Base-by-base conservation (phyloP, 495 filamentous ascomycete genomes). In the Aspergillus steynii region DNA sequence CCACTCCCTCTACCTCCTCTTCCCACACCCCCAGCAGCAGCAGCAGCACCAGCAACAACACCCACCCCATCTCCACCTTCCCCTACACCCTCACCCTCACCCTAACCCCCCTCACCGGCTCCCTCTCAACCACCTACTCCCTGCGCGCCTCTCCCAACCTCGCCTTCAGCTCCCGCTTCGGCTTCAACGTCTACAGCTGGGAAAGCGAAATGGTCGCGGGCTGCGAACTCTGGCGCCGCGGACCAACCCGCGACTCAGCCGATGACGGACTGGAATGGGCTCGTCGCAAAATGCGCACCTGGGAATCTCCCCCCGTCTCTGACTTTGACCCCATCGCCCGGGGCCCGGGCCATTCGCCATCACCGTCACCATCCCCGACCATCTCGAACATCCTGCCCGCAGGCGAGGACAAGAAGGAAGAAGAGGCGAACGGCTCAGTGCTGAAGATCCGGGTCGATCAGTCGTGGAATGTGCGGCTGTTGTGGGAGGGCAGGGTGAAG, bases 181-280 rank as follows among this genome's bases (percentile, higher is more conserved):
- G 95, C 63, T 99, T 98, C 72, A 99, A 99, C 70, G 92, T 97
- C 54, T 97, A 97, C 77, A 96, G 90, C 67, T 99, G 97, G 77
- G 95, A 98, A 77, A 96, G 91, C 70, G 93, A 96, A 45, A 84
- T 97, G 79, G 88, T 89, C 47, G 80, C 97, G 8, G 95, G 96
- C 12, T 90, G 88, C 71, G 96, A 99, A 73, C 77, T 97, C 31
- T 99, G 96, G 94, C 81, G 84, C 55, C 75, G 75, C 51, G 82
- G 74, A 72, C 84, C 72, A 72, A 63, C 77, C 72, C 49, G 59
- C 20, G 56, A 55, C 34, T 29, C 53, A 48, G 52, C 59, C 31
- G 71, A 78, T 51, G 80, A 83, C 53, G 74, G 66, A 6, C 65
- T 80, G 15, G 76, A 78, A 64, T 82, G 76, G 75, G 79, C 76